Conservation (phyloP, 108 stramenopile genomes). For the Parmales sp. region DNA sequence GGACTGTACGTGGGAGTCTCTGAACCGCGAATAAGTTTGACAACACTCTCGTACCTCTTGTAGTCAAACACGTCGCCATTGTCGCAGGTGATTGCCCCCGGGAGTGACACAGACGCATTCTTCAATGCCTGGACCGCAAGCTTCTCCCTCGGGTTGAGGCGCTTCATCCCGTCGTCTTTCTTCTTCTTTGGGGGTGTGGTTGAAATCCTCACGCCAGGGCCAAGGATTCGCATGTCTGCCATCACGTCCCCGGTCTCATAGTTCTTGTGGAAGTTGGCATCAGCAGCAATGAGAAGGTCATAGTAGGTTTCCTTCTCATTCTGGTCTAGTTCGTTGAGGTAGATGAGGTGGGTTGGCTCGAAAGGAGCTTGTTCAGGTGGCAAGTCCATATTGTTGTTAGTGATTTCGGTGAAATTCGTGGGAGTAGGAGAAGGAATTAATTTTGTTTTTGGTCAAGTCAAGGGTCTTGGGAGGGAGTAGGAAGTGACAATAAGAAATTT, state of each 20-base stretch:
- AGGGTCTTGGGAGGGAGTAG: too few species aligned
- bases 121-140: background rate
- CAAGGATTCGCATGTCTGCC: background rate
- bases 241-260: background rate
- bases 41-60: background rate
- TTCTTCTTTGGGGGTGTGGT: background rate
- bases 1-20: background rate
- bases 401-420: background rate
- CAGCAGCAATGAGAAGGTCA: background rate
- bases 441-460: too few species aligned
- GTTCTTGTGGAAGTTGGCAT: background rate
- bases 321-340: background rate
- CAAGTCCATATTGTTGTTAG: background rate
- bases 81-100: background rate
- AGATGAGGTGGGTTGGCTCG: background rate
- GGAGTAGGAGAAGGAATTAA: too few species aligned
- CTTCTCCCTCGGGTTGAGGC: constrained; percentile 1
- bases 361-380: background rate
- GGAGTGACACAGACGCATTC: background rate
- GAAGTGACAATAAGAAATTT: too few species aligned
- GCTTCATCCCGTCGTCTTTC: background rate
- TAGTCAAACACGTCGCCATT: background rate
- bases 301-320: background rate
- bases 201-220: background rate
- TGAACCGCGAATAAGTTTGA: background rate